phyloP scores from a whole-genome alignment of 495 filamentous ascomycete species.

The Aspergillus nidulans region DNA sequence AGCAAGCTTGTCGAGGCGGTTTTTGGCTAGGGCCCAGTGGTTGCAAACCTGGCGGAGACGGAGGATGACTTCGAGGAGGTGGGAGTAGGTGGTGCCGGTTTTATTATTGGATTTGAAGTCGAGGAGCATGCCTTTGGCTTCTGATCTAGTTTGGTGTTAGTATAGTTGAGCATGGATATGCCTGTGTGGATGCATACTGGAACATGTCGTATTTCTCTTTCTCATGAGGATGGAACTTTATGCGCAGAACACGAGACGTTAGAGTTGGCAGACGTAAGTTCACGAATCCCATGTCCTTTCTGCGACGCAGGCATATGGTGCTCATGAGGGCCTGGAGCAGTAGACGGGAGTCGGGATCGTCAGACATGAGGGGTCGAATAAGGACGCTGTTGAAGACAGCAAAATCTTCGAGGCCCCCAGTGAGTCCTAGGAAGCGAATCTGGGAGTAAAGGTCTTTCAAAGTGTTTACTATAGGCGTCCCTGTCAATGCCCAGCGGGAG shows the following conservation, averaged over 20 bases:
- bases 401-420: constrained; percentile 70
- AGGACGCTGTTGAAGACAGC: constrained; percentile 73
- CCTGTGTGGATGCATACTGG: constrained; percentile 38
- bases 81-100: constrained; percentile 51
- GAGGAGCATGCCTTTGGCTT: constrained; percentile 69
- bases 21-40: constrained; percentile 78
- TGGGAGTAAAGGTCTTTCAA: constrained; percentile 81
- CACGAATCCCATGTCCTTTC: constrained; percentile 87
- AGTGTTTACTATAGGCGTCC: constrained; percentile 73
- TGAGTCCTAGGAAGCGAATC: constrained; percentile 71
- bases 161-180: not conserved
- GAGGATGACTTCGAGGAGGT: constrained; percentile 76
- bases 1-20: constrained; percentile 66
- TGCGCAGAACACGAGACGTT: constrained; percentile 73
- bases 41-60: constrained; percentile 85
- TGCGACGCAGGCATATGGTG: constrained; percentile 77
- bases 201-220: constrained; percentile 76
- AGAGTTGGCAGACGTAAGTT: constrained; percentile 76
- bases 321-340: constrained; percentile 74
- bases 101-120: constrained; percentile 49
- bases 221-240: constrained; percentile 73
- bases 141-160: constrained; percentile 42
- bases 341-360: constrained; percentile 53
- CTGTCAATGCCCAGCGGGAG: constrained; percentile 79
- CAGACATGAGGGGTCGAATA: constrained; percentile 62